Evolutionary conservation across 371 early-diverging fungal species (phyloP).

Genomic region (Coemansia sp.): DNA sequence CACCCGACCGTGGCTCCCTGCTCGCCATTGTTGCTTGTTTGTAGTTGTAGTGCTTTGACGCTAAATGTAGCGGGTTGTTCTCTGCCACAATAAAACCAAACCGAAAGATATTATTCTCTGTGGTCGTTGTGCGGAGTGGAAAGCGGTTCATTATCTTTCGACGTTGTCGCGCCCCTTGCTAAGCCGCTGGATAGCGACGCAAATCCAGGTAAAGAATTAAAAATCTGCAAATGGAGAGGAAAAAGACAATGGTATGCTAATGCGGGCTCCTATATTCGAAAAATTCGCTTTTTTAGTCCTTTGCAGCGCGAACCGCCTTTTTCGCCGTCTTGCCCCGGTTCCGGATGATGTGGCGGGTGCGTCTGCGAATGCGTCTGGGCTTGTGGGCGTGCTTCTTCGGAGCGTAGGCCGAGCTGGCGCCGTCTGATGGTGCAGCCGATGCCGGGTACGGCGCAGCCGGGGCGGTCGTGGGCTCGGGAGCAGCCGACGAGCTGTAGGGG

Average conservation of each 20-base stretch:
- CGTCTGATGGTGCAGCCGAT: not conserved
- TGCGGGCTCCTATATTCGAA: not conserved
- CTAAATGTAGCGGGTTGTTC: not conserved
- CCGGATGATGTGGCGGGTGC: slow-evolving; percentile 8
- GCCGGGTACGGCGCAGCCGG: not conserved
- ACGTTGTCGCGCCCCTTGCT: too few relatives aligned
- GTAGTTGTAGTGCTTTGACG: not conserved
- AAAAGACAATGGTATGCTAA: too few relatives aligned
- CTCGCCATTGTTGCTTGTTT: not conserved
- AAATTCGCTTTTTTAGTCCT: not conserved
- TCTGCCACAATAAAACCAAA: too few relatives aligned
- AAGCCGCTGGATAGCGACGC: too few relatives aligned
- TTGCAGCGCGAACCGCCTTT: not conserved
- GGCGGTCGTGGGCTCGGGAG: not conserved
- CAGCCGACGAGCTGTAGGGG: not conserved
- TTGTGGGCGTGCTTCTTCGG: not conserved
- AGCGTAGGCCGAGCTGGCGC: not conserved
- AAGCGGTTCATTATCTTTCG: too few relatives aligned
- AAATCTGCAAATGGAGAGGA: too few relatives aligned
- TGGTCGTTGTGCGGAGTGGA: too few relatives aligned
- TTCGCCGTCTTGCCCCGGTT: slow-evolving; percentile 1
- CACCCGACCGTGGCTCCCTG: not conserved
- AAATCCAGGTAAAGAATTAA: too few relatives aligned
- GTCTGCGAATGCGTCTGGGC: slow-evolving; percentile 23
- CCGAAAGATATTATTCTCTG: not conserved